phyloP scores from a whole-genome alignment of 202 grass and related monocot species.

The Panicum virgatum region DNA sequence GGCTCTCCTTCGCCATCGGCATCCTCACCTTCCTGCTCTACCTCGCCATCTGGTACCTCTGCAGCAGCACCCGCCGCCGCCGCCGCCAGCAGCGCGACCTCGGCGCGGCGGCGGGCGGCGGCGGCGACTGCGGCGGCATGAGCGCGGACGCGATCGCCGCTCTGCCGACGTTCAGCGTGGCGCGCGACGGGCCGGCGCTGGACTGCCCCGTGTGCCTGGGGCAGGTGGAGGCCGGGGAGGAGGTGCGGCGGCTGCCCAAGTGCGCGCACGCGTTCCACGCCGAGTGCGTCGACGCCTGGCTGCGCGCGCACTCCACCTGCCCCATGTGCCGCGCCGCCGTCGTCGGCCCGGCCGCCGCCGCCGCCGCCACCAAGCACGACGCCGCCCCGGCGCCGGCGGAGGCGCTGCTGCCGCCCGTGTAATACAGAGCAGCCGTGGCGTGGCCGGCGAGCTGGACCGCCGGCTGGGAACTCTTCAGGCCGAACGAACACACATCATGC shows the following conservation, averaged over 20 bases:
- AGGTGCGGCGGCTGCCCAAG: conserved; percentile 56
- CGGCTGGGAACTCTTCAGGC: not conserved
- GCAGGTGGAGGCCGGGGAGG: conserved; percentile 58
- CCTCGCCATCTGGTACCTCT: conserved; percentile 64
- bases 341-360: no score
- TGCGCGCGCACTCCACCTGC: conserved; percentile 64
- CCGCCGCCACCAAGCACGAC: not conserved
- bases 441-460: not conserved
- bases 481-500: not conserved
- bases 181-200: not conserved
- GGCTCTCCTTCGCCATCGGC: conserved; percentile 72
- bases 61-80: conserved; percentile 24
- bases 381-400: not conserved
- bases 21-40: conserved; percentile 69
- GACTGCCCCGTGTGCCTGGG: conserved; percentile 78
- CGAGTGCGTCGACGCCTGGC: conserved; percentile 76
- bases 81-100: not conserved
- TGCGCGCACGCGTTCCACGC: conserved; percentile 79
- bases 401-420: conserved; percentile 57
- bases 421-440: not conserved
- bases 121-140: conserved; percentile 24
- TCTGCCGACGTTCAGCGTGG: conserved; percentile 42
- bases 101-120: not conserved
- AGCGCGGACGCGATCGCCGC: conserved; percentile 53
- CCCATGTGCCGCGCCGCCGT: conserved; percentile 76